Conservation (phyloP, 805 yeast species). For the Blastobotrys chiropterorum region DNA sequence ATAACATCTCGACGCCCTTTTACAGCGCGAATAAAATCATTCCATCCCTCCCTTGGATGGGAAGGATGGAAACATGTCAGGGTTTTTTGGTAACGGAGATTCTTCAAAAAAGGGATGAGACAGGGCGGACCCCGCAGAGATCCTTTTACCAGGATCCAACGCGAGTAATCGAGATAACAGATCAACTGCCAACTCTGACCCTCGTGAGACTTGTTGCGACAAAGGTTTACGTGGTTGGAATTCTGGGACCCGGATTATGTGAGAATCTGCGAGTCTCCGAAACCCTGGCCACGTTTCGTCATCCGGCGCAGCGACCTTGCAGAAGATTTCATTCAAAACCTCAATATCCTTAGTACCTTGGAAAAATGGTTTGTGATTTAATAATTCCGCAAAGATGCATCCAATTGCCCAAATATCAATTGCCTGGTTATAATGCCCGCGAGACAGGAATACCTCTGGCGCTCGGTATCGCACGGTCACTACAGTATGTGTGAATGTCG, state of each 20-base stretch:
- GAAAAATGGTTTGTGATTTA: slow-evolving; percentile 38
- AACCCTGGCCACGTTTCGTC: slow-evolving; percentile 43
- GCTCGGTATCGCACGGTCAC: slow-evolving; percentile 47
- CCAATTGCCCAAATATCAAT: slow-evolving; percentile 57
- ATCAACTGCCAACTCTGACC: slow-evolving; percentile 23
- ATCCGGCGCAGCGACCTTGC: slow-evolving; percentile 45
- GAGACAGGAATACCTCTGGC: slow-evolving; percentile 36
- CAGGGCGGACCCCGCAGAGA: slow-evolving; percentile 42
- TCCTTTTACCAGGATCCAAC: slow-evolving; percentile 39
- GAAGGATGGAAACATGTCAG: slow-evolving; percentile 24
- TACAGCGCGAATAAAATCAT: not conserved
- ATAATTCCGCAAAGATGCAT: slow-evolving; percentile 49
- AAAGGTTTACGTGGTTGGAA: slow-evolving; percentile 47
- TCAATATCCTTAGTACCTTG: slow-evolving; percentile 42
- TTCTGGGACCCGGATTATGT: slow-evolving; percentile 70
- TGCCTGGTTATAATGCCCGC: slow-evolving; percentile 30
- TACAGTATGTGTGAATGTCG: slow-evolving; percentile 27
- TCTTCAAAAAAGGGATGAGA: slow-evolving; percentile 37
- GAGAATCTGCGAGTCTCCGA: slow-evolving; percentile 78
- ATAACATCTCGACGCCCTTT: not conserved
- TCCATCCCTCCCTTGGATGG: slow-evolving; percentile 18
- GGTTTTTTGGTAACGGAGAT: slow-evolving; percentile 37
- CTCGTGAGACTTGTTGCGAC: slow-evolving; percentile 12
- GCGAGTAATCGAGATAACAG: slow-evolving; percentile 36
- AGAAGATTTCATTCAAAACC: slow-evolving; percentile 39